phyloP scores from a whole-genome alignment of 2,329 filamentous ascomycete species.

The Malbranchea cinnamomea region DNA sequence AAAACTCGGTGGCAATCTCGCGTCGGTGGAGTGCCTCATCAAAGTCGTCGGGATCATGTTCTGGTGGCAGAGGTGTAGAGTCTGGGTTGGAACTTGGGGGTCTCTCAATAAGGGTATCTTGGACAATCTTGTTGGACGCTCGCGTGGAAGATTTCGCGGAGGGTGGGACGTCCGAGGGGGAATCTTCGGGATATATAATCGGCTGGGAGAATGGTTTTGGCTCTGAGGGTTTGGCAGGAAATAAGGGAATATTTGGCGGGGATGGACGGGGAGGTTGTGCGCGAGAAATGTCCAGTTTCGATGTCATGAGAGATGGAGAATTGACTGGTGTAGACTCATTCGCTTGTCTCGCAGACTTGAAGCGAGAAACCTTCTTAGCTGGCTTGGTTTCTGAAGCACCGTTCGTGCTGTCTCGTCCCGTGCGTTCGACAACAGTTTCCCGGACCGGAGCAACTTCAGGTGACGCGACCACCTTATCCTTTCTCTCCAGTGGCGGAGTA shows the following conservation, averaged over 20 bases:
- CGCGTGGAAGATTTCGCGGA: constrained; percentile 1
- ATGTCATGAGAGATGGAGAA: constrained; percentile 11
- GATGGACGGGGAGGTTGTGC: constrained; percentile 11
- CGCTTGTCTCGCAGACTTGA: constrained; percentile 24
- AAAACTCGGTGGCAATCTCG: constrained; percentile 70
- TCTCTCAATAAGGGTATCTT: neutral
- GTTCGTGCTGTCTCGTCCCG: constrained; percentile 11
- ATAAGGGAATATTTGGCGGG: constrained; percentile 16
- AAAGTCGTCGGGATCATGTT: constrained; percentile 53
- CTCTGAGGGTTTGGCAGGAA: constrained; percentile 22
- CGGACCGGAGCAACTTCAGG: constrained; percentile 22
- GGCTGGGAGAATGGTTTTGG: constrained; percentile 26
- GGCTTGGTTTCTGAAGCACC: constrained; percentile 8
- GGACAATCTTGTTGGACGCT: too few species aligned
- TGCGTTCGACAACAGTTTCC: constrained; percentile 32
- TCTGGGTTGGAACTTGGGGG: constrained; percentile 15
- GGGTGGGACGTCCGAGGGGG: constrained; percentile 9
- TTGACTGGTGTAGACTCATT: constrained; percentile 6
- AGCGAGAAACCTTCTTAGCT: constrained; percentile 29
- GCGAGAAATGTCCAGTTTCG: constrained; percentile 11
- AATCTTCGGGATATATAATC: constrained; percentile 15
- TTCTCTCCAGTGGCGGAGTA: constrained; percentile 13
- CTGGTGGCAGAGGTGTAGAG: constrained; percentile 21
- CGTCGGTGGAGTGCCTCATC: constrained; percentile 59
- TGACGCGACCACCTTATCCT: constrained; percentile 22